phyloP scores from a whole-genome alignment of 768 basidiomycete species.

The Gautieria morchelliformis region DNA sequence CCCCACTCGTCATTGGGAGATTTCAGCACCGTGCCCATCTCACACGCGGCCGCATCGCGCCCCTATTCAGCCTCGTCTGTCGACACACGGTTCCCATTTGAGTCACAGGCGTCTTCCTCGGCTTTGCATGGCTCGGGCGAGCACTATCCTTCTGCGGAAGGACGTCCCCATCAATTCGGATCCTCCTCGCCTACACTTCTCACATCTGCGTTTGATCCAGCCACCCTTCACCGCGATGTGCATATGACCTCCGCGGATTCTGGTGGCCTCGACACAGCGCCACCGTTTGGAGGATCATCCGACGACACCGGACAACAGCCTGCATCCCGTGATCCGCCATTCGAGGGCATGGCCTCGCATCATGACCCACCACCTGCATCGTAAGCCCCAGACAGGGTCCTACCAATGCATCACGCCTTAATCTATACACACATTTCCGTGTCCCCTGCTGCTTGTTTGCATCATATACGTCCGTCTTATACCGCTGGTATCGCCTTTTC shows the following conservation, averaged over 20 bases:
- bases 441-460: neutral
- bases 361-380: neutral
- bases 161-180: neutral
- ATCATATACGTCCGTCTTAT: neutral
- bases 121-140: neutral
- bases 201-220: conserved; percentile 7
- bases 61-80: conserved; percentile 7
- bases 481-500: neutral
- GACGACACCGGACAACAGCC: neutral
- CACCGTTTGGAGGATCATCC: neutral
- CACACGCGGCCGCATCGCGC: conserved; percentile 8
- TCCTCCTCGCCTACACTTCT: conserved; percentile 22
- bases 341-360: neutral
- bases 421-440: neutral
- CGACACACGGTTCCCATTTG: conserved; percentile 23
- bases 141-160: conserved; percentile 8
- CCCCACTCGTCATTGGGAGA: conserved; percentile 2
- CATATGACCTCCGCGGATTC: neutral
- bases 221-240: neutral
- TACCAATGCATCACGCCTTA: neutral
- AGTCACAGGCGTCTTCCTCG: conserved; percentile 11
- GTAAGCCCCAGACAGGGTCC: neutral
- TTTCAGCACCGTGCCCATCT: conserved; percentile 10
- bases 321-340: neutral
- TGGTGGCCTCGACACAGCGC: neutral